phyloP scores from a whole-genome alignment of 139 green algal species.

The Spirogloea muscicola region DNA sequence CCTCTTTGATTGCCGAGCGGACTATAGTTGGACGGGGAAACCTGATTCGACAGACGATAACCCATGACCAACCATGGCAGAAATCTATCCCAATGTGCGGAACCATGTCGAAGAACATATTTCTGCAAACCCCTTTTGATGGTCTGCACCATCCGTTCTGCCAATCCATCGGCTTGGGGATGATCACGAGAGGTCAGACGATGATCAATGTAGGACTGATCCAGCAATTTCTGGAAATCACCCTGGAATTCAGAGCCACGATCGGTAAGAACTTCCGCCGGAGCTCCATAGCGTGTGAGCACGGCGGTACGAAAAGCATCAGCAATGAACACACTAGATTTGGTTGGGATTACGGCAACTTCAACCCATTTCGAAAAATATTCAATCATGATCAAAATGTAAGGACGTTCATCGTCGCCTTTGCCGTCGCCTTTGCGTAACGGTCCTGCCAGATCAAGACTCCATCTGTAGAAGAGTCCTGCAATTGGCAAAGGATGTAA shows the following conservation, averaged over 20 bases:
- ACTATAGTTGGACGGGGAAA: too few relatives aligned
- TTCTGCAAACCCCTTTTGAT: too few relatives aligned
- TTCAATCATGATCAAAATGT: conserved; percentile 43
- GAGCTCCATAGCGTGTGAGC: conserved; percentile 14
- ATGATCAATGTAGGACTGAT: conserved; percentile 31
- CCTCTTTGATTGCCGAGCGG: too few relatives aligned
- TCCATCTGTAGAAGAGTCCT: too few relatives aligned
- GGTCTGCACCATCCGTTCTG: conserved; percentile 42
- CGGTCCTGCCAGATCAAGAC: too few relatives aligned
- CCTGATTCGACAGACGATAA: too few relatives aligned
- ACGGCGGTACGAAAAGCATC: conserved; percentile 16
- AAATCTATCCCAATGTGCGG: too few relatives aligned
- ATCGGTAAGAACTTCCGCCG: conserved; percentile 47
- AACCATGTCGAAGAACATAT: too few relatives aligned
- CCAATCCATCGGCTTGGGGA: conserved; percentile 44
- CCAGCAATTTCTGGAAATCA: conserved; percentile 39
- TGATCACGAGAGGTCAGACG: conserved; percentile 14
- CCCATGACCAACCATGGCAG: too few relatives aligned
- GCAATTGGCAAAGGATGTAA: too few relatives aligned
- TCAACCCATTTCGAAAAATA: conserved; percentile 38
- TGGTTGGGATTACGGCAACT: conserved; percentile 13
- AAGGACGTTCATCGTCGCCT: neutral
- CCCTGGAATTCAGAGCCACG: conserved; percentile 37
- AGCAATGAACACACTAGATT: neutral
- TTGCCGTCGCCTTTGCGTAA: too few relatives aligned